phyloP scores from a whole-genome alignment of 768 basidiomycete genomes.

The Crepidotus variabilis region DNA sequence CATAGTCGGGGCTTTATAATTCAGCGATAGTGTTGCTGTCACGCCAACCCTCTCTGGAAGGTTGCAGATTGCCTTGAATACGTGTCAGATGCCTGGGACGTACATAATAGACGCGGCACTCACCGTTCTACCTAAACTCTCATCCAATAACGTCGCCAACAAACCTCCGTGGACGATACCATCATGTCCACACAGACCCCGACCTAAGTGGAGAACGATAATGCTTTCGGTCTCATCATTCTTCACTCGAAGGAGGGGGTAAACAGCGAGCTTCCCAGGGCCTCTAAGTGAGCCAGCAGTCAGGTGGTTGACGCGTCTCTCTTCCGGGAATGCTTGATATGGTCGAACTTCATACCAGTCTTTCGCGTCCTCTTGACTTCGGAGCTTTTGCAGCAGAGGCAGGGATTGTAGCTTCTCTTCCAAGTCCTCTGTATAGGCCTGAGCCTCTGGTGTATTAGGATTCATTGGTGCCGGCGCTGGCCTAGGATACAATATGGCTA shows the following conservation, averaged over 20 bases:
- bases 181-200: conserved; percentile 88
- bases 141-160: conserved; percentile 87
- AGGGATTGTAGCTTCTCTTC: conserved; percentile 70
- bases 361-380: conserved; percentile 43
- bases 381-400: conserved; percentile 47
- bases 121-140: conserved; percentile 78
- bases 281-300: conserved; percentile 85
- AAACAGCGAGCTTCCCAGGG: conserved; percentile 79
- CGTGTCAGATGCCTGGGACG: background rate
- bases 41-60: conserved; percentile 90
- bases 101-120: conserved; percentile 5
- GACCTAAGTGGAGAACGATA: conserved; percentile 76
- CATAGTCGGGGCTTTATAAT: conserved; percentile 83
- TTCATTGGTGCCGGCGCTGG: conserved; percentile 66
- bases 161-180: conserved; percentile 94
- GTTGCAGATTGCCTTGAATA: conserved; percentile 70
- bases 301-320: conserved; percentile 75
- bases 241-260: conserved; percentile 70
- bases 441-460: conserved; percentile 52
- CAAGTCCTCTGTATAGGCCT: conserved; percentile 52
- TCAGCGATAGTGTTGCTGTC: conserved; percentile 79
- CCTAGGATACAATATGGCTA: conserved; percentile 72
- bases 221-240: conserved; percentile 74
- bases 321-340: conserved; percentile 65
- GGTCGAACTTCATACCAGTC: conserved; percentile 81